Conservation (phyloP, 208 protist species). For the Trichomonas vaginalis region DNA sequence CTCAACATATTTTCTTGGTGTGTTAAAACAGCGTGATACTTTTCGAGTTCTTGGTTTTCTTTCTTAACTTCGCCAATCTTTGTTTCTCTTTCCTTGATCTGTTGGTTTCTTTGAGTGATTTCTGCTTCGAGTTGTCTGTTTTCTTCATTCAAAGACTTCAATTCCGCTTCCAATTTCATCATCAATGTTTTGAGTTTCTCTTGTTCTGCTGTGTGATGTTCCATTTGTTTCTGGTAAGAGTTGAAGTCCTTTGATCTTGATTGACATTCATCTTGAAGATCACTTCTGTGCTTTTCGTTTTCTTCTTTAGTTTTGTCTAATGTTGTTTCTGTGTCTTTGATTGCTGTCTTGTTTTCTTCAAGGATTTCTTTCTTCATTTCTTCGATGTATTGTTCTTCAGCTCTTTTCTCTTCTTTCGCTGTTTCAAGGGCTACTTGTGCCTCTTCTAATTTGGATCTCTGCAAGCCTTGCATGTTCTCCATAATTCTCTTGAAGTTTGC, state of each 20-base stretch:
- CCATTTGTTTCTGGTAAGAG: background rate
- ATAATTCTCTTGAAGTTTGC: background rate
- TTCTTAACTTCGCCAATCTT: background rate
- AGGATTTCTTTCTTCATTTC: slow-evolving; percentile 15
- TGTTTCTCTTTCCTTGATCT: background rate
- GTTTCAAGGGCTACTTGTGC: background rate
- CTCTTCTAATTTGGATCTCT: background rate
- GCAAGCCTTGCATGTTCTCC: background rate
- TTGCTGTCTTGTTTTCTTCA: background rate
- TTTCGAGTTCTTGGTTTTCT: slow-evolving; percentile 2
- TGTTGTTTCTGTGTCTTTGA: background rate
- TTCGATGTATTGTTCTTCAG: background rate
- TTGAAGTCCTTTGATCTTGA: background rate
- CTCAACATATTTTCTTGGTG: background rate
- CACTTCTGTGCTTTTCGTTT: background rate
- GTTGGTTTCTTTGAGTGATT: background rate
- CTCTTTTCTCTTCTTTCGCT: background rate
- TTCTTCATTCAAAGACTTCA: background rate
- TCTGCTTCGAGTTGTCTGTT: background rate
- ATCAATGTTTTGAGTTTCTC: background rate
- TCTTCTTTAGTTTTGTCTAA: background rate
- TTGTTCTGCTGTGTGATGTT: background rate
- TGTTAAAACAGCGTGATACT: background rate
- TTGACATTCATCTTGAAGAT: background rate
- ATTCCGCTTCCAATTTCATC: background rate